phyloP scores from a whole-genome alignment of 139 green algal genomes.

The Chlorella sp. region DNA sequence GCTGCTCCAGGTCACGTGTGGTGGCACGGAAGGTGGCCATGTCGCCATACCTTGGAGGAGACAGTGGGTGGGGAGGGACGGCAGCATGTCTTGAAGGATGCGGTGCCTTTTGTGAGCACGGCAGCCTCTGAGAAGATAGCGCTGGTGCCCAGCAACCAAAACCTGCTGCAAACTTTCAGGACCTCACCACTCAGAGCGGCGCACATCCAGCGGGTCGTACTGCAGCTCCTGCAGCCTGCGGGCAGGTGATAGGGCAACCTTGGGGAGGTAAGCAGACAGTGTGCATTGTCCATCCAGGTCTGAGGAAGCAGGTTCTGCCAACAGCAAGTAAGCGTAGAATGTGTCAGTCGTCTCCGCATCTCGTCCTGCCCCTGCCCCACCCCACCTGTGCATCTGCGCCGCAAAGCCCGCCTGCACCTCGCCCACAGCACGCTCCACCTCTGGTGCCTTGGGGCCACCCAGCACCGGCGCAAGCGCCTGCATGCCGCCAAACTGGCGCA shows the following conservation, averaged over 20 bases:
- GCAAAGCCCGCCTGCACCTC: slow-evolving; percentile 28
- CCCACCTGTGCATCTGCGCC: slow-evolving; percentile 11
- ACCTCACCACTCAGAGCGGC: not conserved
- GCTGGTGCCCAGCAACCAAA: too few relatives aligned
- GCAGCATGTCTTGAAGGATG: too few relatives aligned
- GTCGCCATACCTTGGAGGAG: not conserved
- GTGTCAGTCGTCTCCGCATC: not conserved
- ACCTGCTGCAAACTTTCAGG: too few relatives aligned
- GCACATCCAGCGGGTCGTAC: slow-evolving; percentile 34
- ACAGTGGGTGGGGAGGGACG: too few relatives aligned
- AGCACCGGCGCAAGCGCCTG: not conserved
- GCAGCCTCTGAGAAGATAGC: too few relatives aligned
- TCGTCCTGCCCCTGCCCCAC: not conserved
- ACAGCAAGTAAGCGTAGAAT: not conserved
- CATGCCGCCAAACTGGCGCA: slow-evolving; percentile 78
- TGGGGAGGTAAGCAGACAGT: not conserved
- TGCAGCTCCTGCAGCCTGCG: slow-evolving; percentile 3
- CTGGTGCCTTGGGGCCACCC: not conserved
- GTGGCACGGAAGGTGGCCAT: not conserved
- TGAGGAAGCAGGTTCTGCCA: not conserved
- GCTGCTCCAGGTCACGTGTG: slow-evolving; percentile 25
- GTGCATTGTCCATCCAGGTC: not conserved
- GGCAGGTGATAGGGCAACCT: not conserved
- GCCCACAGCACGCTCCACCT: not conserved
- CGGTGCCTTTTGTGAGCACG: too few relatives aligned